Percentiles rank a stretch among this genome's conserved stretches.
Evolutionary conservation across 306 rosid genomes (phyloP).

Genomic region (Astragalus glycyphyllos): DNA sequence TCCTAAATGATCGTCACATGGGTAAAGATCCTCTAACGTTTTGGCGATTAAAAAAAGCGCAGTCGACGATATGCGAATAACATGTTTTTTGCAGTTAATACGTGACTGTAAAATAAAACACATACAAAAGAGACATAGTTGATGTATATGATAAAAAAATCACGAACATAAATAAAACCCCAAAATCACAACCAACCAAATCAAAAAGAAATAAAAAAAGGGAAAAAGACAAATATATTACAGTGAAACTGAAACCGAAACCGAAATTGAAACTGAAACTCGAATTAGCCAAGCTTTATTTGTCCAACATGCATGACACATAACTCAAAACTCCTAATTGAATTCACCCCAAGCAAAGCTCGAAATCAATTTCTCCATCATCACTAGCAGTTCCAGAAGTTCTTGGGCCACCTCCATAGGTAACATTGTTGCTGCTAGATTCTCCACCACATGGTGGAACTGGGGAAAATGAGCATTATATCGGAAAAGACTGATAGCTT

Average conservation of each 20-base stretch:
- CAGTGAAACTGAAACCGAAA: not conserved
- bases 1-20: too few relatives aligned
- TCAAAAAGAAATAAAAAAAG: not conserved
- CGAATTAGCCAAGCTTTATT: not conserved
- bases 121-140: not conserved
- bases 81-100: too few relatives aligned
- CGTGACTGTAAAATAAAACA: too few relatives aligned
- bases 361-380: constrained; percentile 32
- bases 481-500: constrained; percentile 24
- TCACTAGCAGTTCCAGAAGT: not conserved
- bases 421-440: not conserved
- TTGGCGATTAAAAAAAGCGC: too few relatives aligned
- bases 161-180: not conserved
- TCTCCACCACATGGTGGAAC: not conserved
- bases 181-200: not conserved
- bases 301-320: not conserved
- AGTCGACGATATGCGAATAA: too few relatives aligned
- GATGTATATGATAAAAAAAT: not conserved
- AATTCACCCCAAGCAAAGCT: constrained; percentile 15
- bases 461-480: not conserved
- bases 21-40: too few relatives aligned
- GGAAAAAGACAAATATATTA: not conserved
- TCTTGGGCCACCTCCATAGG: not conserved
- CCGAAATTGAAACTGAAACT: too few relatives aligned
- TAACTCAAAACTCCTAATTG: not conserved